Base-by-base conservation (phyloP, 805 yeast genomes). In the Ogataea angusta region DNA sequence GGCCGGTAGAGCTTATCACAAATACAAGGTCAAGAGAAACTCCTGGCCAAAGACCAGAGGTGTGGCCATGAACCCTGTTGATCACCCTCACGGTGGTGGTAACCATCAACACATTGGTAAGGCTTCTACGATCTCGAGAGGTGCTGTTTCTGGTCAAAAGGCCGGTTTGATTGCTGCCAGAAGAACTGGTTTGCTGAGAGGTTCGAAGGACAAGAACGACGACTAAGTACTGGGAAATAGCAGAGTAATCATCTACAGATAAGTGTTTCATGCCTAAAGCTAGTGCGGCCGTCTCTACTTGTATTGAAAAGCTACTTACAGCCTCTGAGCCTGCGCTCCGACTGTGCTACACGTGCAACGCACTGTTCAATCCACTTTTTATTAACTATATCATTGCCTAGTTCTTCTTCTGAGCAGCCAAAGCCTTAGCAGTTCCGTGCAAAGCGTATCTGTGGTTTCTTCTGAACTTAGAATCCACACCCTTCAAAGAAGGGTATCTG, bases 61-160 rank as follows among this genome's bases (percentile, higher is more conserved):
- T 91, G 98, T 91, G 72, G 99, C 99, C 73, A 91, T 93, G 99
- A 91, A 91, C 81, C 98, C 98, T 75, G 99, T 91, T 73, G 99
- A 91, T 74, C 99, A 91, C 82, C 99, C 99, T 73, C 99, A 91
- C 76, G 99, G 99, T 87, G 98, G 99, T 91, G 99, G 99, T 91
- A 90, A 90, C 96, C 98, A 91, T 78, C 98, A 91, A 82, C 98
- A 91, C 76, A 91, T 90, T 79, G 98, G 98, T 89, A 91, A 91
- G 83, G 97, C 98, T 68, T 91, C 98, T 65, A 91, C 98, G 68
- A 91, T 91, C 67, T 84, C 95, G 63, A 88, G 98, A 85, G 95
- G 95, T 75, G 97, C 98, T 60, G 98, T 91, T 72, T 79, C 99
- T 67, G 99, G 99, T 87, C 99, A 91, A 82, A 91, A 91, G 95